These are phyloP conservation scores for Blakeslea trispora DNA, from an alignment of 371 early-diverging fungal species.

Conservation along the genomic window DNA sequence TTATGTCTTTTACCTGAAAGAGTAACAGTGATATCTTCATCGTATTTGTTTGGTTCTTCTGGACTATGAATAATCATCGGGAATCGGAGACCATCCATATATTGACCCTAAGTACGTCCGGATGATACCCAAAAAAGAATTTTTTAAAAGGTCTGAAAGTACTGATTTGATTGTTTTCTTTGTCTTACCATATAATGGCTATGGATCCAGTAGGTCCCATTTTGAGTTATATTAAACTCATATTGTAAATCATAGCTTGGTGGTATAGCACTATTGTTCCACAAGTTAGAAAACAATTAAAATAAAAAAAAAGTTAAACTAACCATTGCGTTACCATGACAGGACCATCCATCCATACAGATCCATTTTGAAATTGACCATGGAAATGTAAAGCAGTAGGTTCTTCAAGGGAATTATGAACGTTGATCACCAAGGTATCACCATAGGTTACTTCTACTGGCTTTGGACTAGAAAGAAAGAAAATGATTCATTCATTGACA, in stretches of 20 bases:
- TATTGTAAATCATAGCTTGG: slow-evolving; percentile 58
- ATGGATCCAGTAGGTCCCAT: slow-evolving; percentile 33
- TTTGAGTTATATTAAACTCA: slow-evolving; percentile 48
- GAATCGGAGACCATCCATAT: slow-evolving; percentile 78
- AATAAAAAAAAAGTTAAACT: not conserved
- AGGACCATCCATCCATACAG: slow-evolving; percentile 65
- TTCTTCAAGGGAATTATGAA: slow-evolving; percentile 52
- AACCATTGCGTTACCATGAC: slow-evolving; percentile 66
- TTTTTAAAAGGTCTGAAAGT: no score
- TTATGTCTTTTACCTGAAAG: slow-evolving; percentile 39
- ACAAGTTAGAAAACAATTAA: no score
- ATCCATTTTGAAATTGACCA: slow-evolving; percentile 63
- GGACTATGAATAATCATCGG: slow-evolving; percentile 67
- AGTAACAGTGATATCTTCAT: slow-evolving; percentile 63
- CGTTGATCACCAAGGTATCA: slow-evolving; percentile 62
- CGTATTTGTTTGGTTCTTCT: slow-evolving; percentile 62
- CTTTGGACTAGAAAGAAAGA: slow-evolving; percentile 34
- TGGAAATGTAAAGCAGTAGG: slow-evolving; percentile 68
- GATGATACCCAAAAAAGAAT: not conserved
- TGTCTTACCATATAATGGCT: slow-evolving; percentile 40
- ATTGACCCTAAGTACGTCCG: no score
- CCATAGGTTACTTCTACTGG: slow-evolving; percentile 41
- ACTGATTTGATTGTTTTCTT: no score
- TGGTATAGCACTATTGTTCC: slow-evolving; percentile 33
- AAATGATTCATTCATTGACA: slow-evolving; percentile 3